Percentiles rank a stretch among this genome's conserved stretches.
Conservation (phyloP, 306 rosid genomes). For the Quillaja saponaria region DNA sequence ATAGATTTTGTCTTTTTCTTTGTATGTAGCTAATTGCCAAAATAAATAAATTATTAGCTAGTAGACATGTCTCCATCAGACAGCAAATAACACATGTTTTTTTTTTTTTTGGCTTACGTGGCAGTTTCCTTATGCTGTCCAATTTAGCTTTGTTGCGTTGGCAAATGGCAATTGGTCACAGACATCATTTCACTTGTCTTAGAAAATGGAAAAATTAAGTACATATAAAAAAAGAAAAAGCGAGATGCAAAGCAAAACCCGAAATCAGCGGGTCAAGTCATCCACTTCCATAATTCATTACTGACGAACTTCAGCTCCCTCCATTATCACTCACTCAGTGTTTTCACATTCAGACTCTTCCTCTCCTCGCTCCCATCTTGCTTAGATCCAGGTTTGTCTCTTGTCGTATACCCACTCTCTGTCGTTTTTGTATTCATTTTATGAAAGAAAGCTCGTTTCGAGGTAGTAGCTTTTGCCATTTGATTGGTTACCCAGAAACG, state of each 20-base stretch:
- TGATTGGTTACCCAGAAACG: slow-evolving; percentile 4
- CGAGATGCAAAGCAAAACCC: slow-evolving; percentile 35
- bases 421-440: slow-evolving; percentile 9
- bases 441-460: slow-evolving; percentile 13
- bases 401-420: slow-evolving; percentile 21
- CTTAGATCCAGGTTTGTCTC: slow-evolving; percentile 74
- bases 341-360: slow-evolving; percentile 23
- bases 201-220: slow-evolving; percentile 26
- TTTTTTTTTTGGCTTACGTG: not conserved
- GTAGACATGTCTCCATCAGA: no score
- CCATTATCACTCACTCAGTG: not conserved
- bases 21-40: no score
- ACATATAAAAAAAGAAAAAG: slow-evolving; percentile 11
- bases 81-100: no score
- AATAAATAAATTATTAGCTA: no score
- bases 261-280: slow-evolving; percentile 62
- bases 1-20: no score
- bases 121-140: slow-evolving; percentile 23
- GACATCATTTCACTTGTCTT: slow-evolving; percentile 37
- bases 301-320: slow-evolving; percentile 10
- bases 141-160: slow-evolving; percentile 20
- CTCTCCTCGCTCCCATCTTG: slow-evolving; percentile 16
- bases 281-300: slow-evolving; percentile 20
- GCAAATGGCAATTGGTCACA: slow-evolving; percentile 25
- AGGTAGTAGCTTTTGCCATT: slow-evolving; percentile 28